Base-by-base conservation (phyloP, 1,284 basidiomycete species). In the Cryptococcus sp. region DNA sequence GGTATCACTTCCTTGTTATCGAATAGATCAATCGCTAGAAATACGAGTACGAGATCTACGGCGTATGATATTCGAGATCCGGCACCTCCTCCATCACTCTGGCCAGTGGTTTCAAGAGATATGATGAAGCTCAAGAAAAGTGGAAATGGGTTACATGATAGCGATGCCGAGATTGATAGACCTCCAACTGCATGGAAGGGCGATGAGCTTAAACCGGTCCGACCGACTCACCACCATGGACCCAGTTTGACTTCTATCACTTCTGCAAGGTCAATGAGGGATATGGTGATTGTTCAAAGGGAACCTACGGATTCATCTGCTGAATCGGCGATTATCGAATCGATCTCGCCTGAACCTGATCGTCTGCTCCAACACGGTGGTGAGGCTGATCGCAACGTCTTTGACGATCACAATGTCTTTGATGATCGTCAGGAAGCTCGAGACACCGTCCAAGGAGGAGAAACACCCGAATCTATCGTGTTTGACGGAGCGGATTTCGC, bases 161-260 rank as follows among this genome's bases (percentile, higher is more conserved):
- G 46, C 53, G 16, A 48, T 45, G n/a, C 19, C 45, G 2, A 21
- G 19, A 49, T 19, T n/a, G 13, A 31, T 13, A 34, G 46, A 37
- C 56, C 56, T 5, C 56, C 54, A 2, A 31, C 50, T 18, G 56
- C 45, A 19, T 56, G 54, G 50, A 31, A 43, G 46, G 45, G 24
- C 31, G 50, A 46, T 42, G 44, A 43, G 32, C 52, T 48, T 28
- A 47, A 22, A 24, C 54, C 28, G 18, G 53, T 39, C 50, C 32
- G 32, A 34, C 57, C 22, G 23, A 39, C 28, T 4, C 57, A 64
- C 49, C 84, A 84, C 1, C 52, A 54, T 39, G 64, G 61, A 4
- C 62, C 62, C 1, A 67, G 66, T 46, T 18, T 67, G 21, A 53
- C 57, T 13, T 64, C 61, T 36, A 22, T 67, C 2, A 52, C 43